Conservation (phyloP, 2,329 filamentous ascomycete species). For the Colletotrichum musae region DNA sequence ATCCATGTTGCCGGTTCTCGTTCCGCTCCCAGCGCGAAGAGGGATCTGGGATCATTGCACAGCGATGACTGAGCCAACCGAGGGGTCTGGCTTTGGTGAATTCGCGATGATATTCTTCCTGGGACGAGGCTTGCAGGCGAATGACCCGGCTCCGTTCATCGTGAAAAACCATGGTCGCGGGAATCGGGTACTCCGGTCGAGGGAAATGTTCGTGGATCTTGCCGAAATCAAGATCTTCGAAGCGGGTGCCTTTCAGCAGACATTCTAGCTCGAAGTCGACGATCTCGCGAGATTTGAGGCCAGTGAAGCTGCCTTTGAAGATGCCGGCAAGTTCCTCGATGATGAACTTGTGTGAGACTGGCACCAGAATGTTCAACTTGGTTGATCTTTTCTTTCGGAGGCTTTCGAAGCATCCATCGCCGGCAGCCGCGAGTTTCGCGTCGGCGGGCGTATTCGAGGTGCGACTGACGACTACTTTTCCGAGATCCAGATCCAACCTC, state of each 20-base stretch:
- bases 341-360: too few species aligned
- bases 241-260: not conserved
- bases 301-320: too few species aligned
- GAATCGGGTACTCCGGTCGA: not conserved
- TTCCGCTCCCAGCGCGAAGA: not conserved
- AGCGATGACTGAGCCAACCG: not conserved
- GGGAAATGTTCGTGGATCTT: not conserved
- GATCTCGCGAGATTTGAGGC: too few species aligned
- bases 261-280: too few species aligned
- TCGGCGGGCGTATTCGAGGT: too few species aligned
- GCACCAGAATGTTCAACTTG: too few species aligned
- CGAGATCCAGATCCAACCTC: too few species aligned
- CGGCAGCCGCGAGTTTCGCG: too few species aligned
- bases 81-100: not conserved
- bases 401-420: too few species aligned
- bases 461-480: too few species aligned
- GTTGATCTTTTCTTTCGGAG: too few species aligned
- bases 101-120: constrained; percentile 5
- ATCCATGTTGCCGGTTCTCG: not conserved
- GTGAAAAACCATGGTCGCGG: not conserved
- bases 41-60: constrained; percentile 15
- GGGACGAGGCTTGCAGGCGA: constrained; percentile 8
- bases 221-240: not conserved
- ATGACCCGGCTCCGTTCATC: not conserved
- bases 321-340: too few species aligned